Evolutionary conservation across 140 eudicot species (phyloP), one percentile per base, ranked within the genome.

Genomic region (Bidens hawaiensis): DNA sequence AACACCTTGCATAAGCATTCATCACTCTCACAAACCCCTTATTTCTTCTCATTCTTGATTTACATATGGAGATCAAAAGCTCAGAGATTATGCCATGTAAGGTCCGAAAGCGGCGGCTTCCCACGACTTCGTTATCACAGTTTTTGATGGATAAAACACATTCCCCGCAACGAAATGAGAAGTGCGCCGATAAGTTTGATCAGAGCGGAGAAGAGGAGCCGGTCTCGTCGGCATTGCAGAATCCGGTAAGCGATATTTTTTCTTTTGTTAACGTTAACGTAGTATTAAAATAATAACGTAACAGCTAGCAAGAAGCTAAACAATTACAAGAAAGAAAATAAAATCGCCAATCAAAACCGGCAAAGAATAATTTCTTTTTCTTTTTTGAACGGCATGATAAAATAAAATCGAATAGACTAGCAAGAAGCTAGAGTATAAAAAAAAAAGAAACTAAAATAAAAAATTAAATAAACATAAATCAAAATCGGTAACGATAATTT

Each of bases 41-140:
- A 74, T 80, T 42, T 41, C 77, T 47, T 26, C 58, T 40, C 26
- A 16, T 43, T 15, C 9, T 22, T 36, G 15, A 65, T 54, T 23
- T 18, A 30, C 26, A 22, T n/a, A 65, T 65, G 68, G 70, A 77
- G 0, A 45, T 16, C 62, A n/a, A 33, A 15, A 73, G 18, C 68
- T 14, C 38, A 36, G 66, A 45, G 48, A n/a, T n/a, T n/a, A 80
- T 82, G 85, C 81, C 78, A 18, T 78, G 87, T 82, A 90, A 75
- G 79, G 82, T 90, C 59, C 75, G 97, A 67, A 90, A 79, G 65
- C 80, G 94, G 18, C 78, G 81, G 38, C 46, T 69, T 62, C 78
- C 93, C 4, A 83, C 95, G 2, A 77, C 86, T 16, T 34, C 51
- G 85, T 63, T n/a, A n/a, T 34, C 83, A 38, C 86, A 83, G 33